Conservation (phyloP, 2,329 filamentous ascomycete species). For the Tolypocladium capitatum region DNA sequence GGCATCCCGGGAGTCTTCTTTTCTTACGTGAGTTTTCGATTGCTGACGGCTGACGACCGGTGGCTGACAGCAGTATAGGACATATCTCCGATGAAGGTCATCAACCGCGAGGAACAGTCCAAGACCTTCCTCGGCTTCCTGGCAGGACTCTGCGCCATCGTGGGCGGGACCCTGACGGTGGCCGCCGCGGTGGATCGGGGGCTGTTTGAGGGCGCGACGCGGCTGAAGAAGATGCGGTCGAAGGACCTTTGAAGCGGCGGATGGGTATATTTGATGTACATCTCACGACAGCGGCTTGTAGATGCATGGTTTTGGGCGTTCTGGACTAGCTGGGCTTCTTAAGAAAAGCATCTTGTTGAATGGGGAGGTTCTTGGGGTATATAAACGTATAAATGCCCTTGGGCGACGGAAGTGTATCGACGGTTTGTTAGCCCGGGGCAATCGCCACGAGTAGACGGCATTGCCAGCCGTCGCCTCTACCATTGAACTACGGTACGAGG, state of each 20-base stretch:
- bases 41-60: too few relatives aligned
- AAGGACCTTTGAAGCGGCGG: constrained; percentile 38
- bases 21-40: constrained; percentile 59
- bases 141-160: constrained; percentile 84
- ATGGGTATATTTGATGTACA: background rate
- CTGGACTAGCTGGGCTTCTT: constrained; percentile 3
- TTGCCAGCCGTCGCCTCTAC: background rate
- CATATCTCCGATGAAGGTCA: constrained; percentile 98
- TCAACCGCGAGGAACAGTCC: constrained; percentile 81
- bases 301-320: constrained; percentile 8
- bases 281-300: background rate
- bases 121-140: constrained; percentile 90
- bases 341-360: background rate
- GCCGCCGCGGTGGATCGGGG: constrained; percentile 86
- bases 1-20: constrained; percentile 98
- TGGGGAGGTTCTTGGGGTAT: background rate
- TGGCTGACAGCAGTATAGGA: constrained; percentile 40
- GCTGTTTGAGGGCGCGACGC: constrained; percentile 74
- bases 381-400: background rate
- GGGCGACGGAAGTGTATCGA: background rate
- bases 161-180: constrained; percentile 90
- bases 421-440: background rate
- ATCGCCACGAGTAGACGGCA: background rate
- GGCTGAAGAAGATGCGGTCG: constrained; percentile 72
- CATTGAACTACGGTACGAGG: too few relatives aligned